A percentile compares a stretch with the other conserved stretches of the same genome.
Evolutionary conservation across 768 basidiomycete species (phyloP).

Genomic region (Fibroporia radiculosa): DNA sequence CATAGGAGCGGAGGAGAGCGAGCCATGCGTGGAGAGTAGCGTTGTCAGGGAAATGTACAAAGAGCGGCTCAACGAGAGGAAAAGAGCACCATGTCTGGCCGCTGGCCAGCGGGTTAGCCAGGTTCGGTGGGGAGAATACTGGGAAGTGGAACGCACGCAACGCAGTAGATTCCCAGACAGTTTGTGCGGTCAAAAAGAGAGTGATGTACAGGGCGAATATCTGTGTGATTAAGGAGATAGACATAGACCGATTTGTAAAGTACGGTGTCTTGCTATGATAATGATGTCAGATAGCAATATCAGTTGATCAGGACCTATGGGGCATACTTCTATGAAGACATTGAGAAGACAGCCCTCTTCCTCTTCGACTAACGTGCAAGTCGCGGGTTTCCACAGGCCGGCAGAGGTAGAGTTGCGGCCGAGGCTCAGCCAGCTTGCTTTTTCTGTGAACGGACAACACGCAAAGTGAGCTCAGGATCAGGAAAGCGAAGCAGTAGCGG

Average conservation of each 20-base stretch:
- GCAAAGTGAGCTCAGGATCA: background rate
- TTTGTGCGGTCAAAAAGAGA: constrained; percentile 74
- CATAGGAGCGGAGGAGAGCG: constrained; percentile 72
- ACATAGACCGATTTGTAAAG: constrained; percentile 68
- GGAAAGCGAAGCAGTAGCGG: no score
- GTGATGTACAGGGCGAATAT: constrained; percentile 68
- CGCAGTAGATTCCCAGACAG: constrained; percentile 64
- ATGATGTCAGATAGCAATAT: background rate
- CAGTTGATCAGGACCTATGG: background rate
- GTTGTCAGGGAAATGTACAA: constrained; percentile 60
- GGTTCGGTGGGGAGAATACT: background rate
- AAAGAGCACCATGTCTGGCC: constrained; percentile 53
- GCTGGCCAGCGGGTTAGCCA: constrained; percentile 24
- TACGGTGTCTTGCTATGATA: constrained; percentile 50
- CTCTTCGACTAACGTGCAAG: constrained; percentile 64
- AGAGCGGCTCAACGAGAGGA: constrained; percentile 54
- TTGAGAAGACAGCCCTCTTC: constrained; percentile 60
- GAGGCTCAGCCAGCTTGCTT: constrained; percentile 63
- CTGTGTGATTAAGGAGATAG: constrained; percentile 69
- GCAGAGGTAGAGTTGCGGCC: constrained; percentile 39
- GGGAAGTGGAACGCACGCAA: constrained; percentile 34
- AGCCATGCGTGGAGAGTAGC: constrained; percentile 71
- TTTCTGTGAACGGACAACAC: constrained; percentile 39
- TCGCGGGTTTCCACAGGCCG: constrained; percentile 68
- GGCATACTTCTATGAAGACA: constrained; percentile 59